Conservation (phyloP, 1,284 basidiomycete species). For the Cryptococcus sp. region DNA sequence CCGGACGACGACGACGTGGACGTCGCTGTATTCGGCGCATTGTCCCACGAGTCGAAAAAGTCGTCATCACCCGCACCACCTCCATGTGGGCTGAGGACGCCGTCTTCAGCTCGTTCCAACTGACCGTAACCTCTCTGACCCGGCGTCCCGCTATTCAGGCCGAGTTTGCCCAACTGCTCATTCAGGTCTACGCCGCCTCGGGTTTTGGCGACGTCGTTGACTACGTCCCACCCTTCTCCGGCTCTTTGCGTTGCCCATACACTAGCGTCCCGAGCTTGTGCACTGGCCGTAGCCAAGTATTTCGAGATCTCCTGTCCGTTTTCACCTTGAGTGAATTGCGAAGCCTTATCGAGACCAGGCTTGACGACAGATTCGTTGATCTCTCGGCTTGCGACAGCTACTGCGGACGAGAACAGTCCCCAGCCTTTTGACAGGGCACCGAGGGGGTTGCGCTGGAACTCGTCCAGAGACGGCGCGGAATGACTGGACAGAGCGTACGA, state of each 20-base stretch:
- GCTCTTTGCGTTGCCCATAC: constrained; percentile 43
- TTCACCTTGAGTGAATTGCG: constrained; percentile 28
- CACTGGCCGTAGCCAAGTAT: constrained; percentile 28
- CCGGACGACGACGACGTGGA: neutral
- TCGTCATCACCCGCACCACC: constrained; percentile 34
- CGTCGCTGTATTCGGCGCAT: constrained; percentile 9
- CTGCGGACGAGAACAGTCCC: constrained; percentile 52
- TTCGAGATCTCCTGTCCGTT: constrained; percentile 39
- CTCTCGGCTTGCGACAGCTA: constrained; percentile 43
- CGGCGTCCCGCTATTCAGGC: constrained; percentile 25
- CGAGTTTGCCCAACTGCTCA: constrained; percentile 47
- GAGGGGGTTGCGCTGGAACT: constrained; percentile 50
- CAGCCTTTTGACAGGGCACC: constrained; percentile 52
- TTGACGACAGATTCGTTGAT: constrained; percentile 52
- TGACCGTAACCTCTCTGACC: constrained; percentile 30
- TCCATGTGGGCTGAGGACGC: constrained; percentile 26
- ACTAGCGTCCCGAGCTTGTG: constrained; percentile 36
- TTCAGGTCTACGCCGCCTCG: constrained; percentile 51
- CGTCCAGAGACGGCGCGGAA: constrained; percentile 47
- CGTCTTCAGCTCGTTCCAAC: constrained; percentile 35
- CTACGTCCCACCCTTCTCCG: constrained; percentile 44
- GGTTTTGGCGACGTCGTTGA: constrained; percentile 48
- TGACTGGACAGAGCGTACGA: constrained; percentile 45
- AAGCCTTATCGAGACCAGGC: constrained; percentile 44
- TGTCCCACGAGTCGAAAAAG: constrained; percentile 44